Evolutionary conservation across 805 yeast genomes (phyloP).

Genomic region (Blastobotrys peoriensis): DNA sequence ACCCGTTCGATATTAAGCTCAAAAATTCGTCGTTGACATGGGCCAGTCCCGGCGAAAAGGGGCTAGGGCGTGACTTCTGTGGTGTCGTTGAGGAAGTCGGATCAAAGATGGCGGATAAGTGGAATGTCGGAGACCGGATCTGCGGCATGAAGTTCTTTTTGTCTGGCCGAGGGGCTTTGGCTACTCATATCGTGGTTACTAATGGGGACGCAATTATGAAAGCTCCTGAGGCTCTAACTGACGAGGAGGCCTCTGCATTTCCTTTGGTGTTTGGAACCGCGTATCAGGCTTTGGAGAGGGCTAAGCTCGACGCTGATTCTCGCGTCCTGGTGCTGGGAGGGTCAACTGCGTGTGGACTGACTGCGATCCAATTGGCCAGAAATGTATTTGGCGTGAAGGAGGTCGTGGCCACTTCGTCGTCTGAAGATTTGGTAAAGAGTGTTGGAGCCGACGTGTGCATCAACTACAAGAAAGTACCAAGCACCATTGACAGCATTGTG

Average conservation of each 20-base stretch:
- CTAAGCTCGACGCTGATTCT: slow-evolving; percentile 37
- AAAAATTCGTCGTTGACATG: slow-evolving; percentile 41
- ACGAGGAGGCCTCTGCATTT: slow-evolving; percentile 58
- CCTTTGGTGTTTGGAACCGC: slow-evolving; percentile 67
- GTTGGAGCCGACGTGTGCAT: slow-evolving; percentile 56
- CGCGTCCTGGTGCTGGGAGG: slow-evolving; percentile 66
- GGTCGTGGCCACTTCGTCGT: slow-evolving; percentile 46
- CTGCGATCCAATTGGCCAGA: slow-evolving; percentile 52
- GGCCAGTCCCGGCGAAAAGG: slow-evolving; percentile 46
- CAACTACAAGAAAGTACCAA: slow-evolving; percentile 48
- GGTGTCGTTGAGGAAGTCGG: slow-evolving; percentile 60
- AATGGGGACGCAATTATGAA: slow-evolving; percentile 41
- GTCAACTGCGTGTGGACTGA: slow-evolving; percentile 61
- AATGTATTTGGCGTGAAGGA: slow-evolving; percentile 39
- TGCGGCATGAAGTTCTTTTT: slow-evolving; percentile 54
- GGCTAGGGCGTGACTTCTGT: slow-evolving; percentile 65
- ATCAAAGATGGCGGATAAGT: slow-evolving; percentile 32
- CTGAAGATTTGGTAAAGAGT: slow-evolving; percentile 38
- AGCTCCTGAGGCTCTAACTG: slow-evolving; percentile 43
- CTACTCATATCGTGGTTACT: slow-evolving; percentile 52
- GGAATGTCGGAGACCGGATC: slow-evolving; percentile 54
- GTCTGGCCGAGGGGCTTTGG: slow-evolving; percentile 49
- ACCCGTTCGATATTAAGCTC: slow-evolving; percentile 60
- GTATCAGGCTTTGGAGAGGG: slow-evolving; percentile 32
- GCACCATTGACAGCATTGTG: slow-evolving; percentile 13